phyloP scores from a whole-genome alignment of 2,329 filamentous ascomycete species.

The Lecanicillium sp. region DNA sequence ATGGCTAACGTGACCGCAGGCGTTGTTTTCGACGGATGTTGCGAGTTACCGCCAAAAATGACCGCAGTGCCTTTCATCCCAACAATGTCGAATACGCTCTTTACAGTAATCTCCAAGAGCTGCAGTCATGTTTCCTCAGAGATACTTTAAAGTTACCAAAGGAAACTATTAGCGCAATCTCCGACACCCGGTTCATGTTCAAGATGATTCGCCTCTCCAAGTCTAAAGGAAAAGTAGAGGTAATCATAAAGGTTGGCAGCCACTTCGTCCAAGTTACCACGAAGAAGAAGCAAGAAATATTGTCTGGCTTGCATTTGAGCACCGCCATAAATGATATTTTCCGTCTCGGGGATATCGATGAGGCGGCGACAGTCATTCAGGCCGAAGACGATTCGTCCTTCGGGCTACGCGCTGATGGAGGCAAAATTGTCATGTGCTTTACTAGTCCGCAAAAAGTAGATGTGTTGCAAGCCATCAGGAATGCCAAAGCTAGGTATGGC shows the following conservation, averaged over 20 bases:
- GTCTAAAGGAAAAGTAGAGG: constrained; percentile 63
- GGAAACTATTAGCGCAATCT: constrained; percentile 62
- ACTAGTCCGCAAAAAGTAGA: constrained; percentile 58
- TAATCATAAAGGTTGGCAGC: constrained; percentile 59
- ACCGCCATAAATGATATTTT: constrained; percentile 65
- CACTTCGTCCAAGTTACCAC: constrained; percentile 66
- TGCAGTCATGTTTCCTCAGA: constrained; percentile 59
- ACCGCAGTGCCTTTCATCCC: constrained; percentile 53
- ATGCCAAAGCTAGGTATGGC: constrained; percentile 55
- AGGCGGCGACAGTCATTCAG: constrained; percentile 56
- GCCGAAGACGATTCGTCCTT: constrained; percentile 62
- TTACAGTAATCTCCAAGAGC: constrained; percentile 56
- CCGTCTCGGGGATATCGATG: constrained; percentile 58
- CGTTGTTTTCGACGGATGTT: constrained; percentile 60
- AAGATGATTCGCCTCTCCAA: constrained; percentile 60
- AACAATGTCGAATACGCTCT: constrained; percentile 59
- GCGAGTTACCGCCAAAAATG: constrained; percentile 53
- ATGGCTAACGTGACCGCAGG: constrained; percentile 13
- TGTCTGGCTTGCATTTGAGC: constrained; percentile 52
- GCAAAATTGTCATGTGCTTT: constrained; percentile 66
- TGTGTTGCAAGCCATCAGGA: constrained; percentile 55
- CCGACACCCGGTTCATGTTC: constrained; percentile 58
- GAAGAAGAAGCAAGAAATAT: constrained; percentile 59
- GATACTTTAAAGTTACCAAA: constrained; percentile 60
- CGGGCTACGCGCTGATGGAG: constrained; percentile 59